phyloP scores from a whole-genome alignment of 768 basidiomycete genomes.

The Coprinopsis strossmayeri region DNA sequence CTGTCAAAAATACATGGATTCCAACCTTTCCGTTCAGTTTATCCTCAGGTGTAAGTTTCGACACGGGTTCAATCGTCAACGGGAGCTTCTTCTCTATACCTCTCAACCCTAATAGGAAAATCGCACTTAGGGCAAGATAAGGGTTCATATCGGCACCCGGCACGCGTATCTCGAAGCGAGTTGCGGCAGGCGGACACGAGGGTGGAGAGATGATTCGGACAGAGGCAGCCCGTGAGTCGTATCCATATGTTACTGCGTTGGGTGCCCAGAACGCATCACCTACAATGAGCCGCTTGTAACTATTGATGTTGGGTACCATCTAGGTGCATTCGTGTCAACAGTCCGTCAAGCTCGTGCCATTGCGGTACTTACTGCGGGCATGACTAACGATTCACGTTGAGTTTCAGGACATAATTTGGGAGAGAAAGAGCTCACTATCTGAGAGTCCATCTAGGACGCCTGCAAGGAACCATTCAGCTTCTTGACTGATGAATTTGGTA shows the following conservation, averaged over 20 bases:
- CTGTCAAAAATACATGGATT: constrained; percentile 5
- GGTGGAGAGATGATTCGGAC: constrained; percentile 92
- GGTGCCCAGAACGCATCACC: constrained; percentile 95
- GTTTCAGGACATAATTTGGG: neutral
- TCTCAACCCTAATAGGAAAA: constrained; percentile 80
- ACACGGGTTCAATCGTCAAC: constrained; percentile 68
- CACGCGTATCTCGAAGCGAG: constrained; percentile 88
- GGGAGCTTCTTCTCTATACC: constrained; percentile 76
- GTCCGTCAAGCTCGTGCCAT: neutral
- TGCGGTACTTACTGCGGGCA: constrained; percentile 61
- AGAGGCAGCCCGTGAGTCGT: constrained; percentile 90
- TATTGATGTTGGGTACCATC: constrained; percentile 89
- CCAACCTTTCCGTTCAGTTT: constrained; percentile 49
- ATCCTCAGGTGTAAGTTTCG: constrained; percentile 48
- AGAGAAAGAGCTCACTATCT: constrained; percentile 54
- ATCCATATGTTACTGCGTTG: constrained; percentile 89
- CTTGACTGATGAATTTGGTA: constrained; percentile 75
- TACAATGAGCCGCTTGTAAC: constrained; percentile 93
- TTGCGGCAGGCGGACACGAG: constrained; percentile 71
- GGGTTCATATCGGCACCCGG: constrained; percentile 98
- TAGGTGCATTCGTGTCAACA: constrained; percentile 20
- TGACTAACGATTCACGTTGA: constrained; percentile 35
- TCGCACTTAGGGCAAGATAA: constrained; percentile 81
- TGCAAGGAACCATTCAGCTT: constrained; percentile 90
- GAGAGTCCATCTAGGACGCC: constrained; percentile 85